Conservation (phyloP, 371 early-diverging fungal genomes). For the Mortierella polycephala region DNA sequence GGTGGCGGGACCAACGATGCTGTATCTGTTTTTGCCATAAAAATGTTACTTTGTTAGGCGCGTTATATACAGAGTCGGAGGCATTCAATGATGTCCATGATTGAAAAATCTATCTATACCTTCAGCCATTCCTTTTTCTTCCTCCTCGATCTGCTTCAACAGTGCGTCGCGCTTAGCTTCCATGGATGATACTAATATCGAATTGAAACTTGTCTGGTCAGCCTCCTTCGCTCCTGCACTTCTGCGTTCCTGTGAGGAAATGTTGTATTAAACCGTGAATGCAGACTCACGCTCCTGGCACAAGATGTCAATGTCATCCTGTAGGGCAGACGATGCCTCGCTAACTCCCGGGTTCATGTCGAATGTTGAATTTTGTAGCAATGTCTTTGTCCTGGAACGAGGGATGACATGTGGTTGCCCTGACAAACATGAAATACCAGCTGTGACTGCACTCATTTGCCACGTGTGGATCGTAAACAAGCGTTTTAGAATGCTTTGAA, state of each 20-base stretch:
- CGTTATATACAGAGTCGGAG: background rate
- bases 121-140: conserved; percentile 25
- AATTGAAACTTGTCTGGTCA: too few species aligned
- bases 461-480: background rate
- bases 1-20: background rate
- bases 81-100: background rate
- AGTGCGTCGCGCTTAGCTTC: conserved; percentile 33
- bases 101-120: conserved; percentile 9
- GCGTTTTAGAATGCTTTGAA: background rate
- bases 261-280: background rate
- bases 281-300: conserved; percentile 28
- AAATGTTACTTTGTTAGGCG: too few species aligned
- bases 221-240: too few species aligned
- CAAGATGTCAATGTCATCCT: conserved; percentile 41
- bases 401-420: background rate
- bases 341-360: conserved; percentile 21
- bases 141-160: conserved; percentile 27
- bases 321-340: conserved; percentile 20
- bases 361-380: background rate
- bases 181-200: conserved; percentile 19
- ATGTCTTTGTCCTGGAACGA: background rate
- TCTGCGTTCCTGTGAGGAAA: background rate
- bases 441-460: background rate
- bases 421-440: background rate
- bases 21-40: conserved; percentile 4